phyloP scores from a whole-genome alignment of 495 filamentous ascomycete species.

The Penicillium herquei region DNA sequence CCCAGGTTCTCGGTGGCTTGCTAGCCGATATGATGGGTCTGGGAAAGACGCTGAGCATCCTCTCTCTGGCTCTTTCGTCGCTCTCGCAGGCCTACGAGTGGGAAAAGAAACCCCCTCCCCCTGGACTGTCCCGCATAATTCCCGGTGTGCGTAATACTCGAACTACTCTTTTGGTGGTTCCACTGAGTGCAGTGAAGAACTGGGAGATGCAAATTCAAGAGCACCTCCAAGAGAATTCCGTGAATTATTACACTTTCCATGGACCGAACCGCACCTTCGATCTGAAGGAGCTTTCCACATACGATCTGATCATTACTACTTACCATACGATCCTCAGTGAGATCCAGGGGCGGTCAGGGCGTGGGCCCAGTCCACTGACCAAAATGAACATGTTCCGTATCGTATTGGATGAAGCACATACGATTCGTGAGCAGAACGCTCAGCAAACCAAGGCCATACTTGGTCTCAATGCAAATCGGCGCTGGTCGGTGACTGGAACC shows the following conservation, averaged over 20 bases:
- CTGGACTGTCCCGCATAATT: conserved; percentile 28
- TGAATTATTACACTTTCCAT: conserved; percentile 81
- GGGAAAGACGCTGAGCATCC: conserved; percentile 88
- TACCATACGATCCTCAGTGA: conserved; percentile 87
- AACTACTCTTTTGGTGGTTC: conserved; percentile 85
- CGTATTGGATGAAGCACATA: conserved; percentile 93
- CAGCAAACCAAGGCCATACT: conserved; percentile 81
- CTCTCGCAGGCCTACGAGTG: conserved; percentile 59
- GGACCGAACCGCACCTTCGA: conserved; percentile 70
- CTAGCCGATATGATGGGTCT: conserved; percentile 98
- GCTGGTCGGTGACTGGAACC: conserved; percentile 95
- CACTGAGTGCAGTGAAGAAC: conserved; percentile 84
- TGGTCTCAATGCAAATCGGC: conserved; percentile 72
- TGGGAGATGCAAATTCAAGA: conserved; percentile 88
- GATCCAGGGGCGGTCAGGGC: conserved; percentile 58
- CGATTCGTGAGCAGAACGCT: conserved; percentile 81
- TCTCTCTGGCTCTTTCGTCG: conserved; percentile 70
- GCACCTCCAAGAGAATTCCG: conserved; percentile 61
- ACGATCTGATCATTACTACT: conserved; percentile 86
- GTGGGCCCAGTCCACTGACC: conserved; percentile 63
- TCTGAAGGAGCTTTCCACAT: conserved; percentile 62
- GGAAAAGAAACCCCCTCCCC: conserved; percentile 25
- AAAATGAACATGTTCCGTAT: conserved; percentile 89
- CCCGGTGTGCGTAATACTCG: conserved; percentile 64
- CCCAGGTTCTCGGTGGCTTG: conserved; percentile 77